Conservation (phyloP, 2,329 filamentous ascomycete species). For the Diplodia sapinea region DNA sequence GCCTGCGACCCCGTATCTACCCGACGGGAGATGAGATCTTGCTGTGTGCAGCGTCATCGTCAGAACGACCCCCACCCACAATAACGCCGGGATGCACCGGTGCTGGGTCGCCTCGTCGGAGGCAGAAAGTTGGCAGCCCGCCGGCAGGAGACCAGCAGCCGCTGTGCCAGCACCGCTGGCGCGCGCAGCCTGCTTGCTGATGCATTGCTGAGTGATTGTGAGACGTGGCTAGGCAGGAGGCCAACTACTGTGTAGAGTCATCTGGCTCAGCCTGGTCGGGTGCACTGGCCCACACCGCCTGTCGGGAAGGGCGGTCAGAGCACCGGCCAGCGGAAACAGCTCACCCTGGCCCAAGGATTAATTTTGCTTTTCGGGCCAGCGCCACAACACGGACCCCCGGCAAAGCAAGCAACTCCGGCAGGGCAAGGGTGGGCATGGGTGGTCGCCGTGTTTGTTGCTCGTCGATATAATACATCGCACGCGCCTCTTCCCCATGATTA, state of each 20-base stretch:
- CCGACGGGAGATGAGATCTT: not conserved
- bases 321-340: not conserved
- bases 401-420: not conserved
- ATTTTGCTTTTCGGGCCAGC: constrained; percentile 3
- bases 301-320: not conserved
- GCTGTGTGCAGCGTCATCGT: not conserved
- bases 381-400: not conserved
- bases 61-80: not conserved
- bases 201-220: constrained; percentile 2
- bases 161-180: not conserved
- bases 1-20: not conserved
- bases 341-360: not conserved
- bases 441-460: not conserved
- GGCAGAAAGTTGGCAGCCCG: not conserved
- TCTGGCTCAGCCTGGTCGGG: not conserved
- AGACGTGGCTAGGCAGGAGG: constrained; percentile 19
- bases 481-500: constrained; percentile 23
- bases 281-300: too few species aligned
- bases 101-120: constrained; percentile 6
- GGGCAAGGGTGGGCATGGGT: constrained; percentile 19
- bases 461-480: constrained; percentile 20
- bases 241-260: constrained; percentile 7
- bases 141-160: constrained; percentile 8
- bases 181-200: too few species aligned
- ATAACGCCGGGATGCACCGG: not conserved